Percentiles rank a stretch among this genome's conserved stretches.
Evolutionary conservation across 2,329 filamentous ascomycete species (phyloP).

Genomic region (Aspergillus caelatus): DNA sequence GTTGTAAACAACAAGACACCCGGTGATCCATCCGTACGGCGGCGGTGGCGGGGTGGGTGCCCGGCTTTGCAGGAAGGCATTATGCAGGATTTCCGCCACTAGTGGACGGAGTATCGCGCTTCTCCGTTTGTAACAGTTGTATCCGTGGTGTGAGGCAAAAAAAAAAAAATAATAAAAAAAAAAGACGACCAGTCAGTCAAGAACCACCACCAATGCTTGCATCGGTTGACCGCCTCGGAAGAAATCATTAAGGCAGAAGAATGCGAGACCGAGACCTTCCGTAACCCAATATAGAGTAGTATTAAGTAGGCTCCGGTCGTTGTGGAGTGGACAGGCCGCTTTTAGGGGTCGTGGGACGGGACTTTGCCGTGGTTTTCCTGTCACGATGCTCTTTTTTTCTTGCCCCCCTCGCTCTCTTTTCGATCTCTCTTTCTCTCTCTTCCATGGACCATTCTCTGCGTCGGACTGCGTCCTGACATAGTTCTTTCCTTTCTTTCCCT

Average conservation of each 20-base stretch:
- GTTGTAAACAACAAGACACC: neutral
- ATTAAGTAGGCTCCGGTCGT: neutral
- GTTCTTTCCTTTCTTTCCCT: conserved; percentile 11
- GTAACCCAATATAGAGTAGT: conserved; percentile 5
- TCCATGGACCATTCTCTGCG: conserved; percentile 8
- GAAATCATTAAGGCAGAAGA: neutral
- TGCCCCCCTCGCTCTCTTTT: conserved; percentile 14
- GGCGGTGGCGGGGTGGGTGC: conserved; percentile 1
- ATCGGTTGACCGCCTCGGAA: neutral
- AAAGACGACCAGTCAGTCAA: neutral
- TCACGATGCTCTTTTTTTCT: conserved; percentile 18
- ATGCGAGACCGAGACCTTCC: neutral
- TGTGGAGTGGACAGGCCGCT: conserved; percentile 4
- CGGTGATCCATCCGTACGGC: neutral
- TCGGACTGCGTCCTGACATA: conserved; percentile 6
- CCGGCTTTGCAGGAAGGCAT: neutral
- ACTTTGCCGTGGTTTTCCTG: conserved; percentile 13
- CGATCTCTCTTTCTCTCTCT: conserved; percentile 9
- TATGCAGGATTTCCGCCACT: conserved; percentile 11
- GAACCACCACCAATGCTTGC: neutral
- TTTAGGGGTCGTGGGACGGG: conserved; percentile 10
- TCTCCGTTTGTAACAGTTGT: conserved; percentile 9
- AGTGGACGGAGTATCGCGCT: conserved; percentile 5
- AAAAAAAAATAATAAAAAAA: neutral
- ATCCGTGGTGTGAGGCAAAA: neutral